Base-by-base conservation (phyloP, 495 filamentous ascomycete species). In the Daldinia grandis region DNA sequence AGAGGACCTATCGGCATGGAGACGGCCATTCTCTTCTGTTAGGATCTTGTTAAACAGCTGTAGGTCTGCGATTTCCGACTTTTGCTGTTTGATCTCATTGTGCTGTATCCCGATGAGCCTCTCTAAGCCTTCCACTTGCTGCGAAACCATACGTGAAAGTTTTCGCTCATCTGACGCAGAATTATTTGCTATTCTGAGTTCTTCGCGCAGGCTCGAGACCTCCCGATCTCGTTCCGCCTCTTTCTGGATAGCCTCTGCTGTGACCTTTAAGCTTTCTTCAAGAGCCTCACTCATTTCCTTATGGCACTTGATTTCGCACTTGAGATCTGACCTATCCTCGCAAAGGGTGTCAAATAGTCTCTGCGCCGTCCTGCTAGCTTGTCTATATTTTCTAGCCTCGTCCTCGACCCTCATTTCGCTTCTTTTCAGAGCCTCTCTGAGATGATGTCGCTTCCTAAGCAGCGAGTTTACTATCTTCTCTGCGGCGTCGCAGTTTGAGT, bases 21-120 rank as follows among this genome's bases (percentile, higher is more conserved):
- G 62, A 14, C 17, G 30, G 0, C n/a, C 25, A 8, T 62, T 62
- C 21, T 59, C 65, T 0, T 58, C 25, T 30, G 38, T 8, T 1
- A 73, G 49, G 7, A 62, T 33, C 25, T 40, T 64, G 10, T 59
- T 58, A 0, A n/a, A 3, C 9, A 28, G 55, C 19, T 42, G 5
- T 8, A 68, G 15, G 9, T 54, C 47, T 0, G 1, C 14, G 38
- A 64, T 60, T 0, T n/a, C 35, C 14, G 15, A 19, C 21, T 64
- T 33, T 0, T 42, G 57, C 5, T 47, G 12, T 42, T 68, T 73
- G 40, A 68, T 50, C 30, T 73, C 65, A 35, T 6, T 15, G 19
- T 73, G 70, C 5, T 73, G 70, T 1, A 64, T n/a, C 8, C 37
- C 10, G 0, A 64, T 0, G 4, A 73, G 12, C 0, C 24, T 31